Percentiles rank a stretch among this genome's conserved stretches.
phyloP scores from a whole-genome alignment of 1,284 basidiomycete genomes.

The Fomes fomentarius region DNA sequence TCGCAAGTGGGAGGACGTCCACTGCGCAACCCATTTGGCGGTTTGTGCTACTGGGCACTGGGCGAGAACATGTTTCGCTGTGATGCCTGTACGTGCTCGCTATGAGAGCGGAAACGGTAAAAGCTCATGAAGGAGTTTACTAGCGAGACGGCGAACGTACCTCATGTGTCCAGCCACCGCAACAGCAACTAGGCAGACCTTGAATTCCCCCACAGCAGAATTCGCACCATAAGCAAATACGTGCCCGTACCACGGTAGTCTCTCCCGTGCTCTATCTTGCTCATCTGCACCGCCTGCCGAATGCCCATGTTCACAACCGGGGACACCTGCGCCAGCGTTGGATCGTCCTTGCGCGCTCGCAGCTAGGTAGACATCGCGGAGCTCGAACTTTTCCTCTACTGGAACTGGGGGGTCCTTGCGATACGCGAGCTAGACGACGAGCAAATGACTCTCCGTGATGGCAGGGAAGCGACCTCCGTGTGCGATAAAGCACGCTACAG shows the following conservation, averaged over 20 bases:
- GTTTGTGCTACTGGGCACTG: no score
- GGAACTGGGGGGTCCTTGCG: slow-evolving; percentile 3
- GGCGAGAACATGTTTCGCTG: no score
- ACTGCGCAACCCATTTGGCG: no score
- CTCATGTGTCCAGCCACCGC: slow-evolving; percentile 13
- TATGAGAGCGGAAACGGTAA: no score
- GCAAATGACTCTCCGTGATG: not conserved
- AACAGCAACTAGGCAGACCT: slow-evolving; percentile 10
- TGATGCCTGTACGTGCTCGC: no score
- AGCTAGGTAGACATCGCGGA: not conserved
- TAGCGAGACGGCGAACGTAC: no score
- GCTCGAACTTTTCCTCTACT: not conserved
- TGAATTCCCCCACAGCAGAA: slow-evolving; percentile 11
- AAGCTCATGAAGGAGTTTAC: no score
- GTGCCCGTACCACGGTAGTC: slow-evolving; percentile 2
- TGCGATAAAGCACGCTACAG: slow-evolving; percentile 5
- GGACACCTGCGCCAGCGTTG: not conserved
- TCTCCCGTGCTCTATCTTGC: not conserved
- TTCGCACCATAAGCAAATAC: slow-evolving; percentile 1
- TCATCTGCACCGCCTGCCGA: not conserved
- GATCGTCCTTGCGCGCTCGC: not conserved
- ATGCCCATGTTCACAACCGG: not conserved
- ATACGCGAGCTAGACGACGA: slow-evolving; percentile 3
- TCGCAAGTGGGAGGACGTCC: no score
- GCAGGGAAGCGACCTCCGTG: not conserved